phyloP scores from a whole-genome alignment of 1,284 basidiomycete genomes.

The Ceratobasidium sp. region DNA sequence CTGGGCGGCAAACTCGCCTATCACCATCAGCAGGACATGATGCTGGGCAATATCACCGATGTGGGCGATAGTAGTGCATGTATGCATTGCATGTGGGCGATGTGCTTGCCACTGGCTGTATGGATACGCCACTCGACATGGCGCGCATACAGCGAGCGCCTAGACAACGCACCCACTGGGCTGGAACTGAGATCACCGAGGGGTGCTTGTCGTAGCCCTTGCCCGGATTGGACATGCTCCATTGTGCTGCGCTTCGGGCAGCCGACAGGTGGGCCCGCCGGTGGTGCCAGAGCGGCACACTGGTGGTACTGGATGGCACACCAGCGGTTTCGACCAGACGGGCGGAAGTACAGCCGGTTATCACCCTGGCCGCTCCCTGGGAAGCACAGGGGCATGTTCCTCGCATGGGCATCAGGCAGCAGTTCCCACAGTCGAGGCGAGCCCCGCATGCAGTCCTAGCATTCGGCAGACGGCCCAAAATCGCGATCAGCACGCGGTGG shows the following conservation, averaged over 20 bases:
- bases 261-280: not conserved
- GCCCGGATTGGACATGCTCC: not conserved
- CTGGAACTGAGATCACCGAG: conserved; percentile 15
- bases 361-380: conserved; percentile 28
- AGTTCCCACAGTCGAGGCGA: conserved; percentile 40
- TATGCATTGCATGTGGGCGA: not conserved
- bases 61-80: not conserved
- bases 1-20: not conserved
- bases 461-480: conserved; percentile 12
- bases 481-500: not conserved
- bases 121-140: not conserved
- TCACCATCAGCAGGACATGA: not conserved
- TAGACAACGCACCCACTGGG: not conserved
- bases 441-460: conserved; percentile 25
- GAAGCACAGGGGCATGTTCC: conserved; percentile 14
- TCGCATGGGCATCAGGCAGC: conserved; percentile 8
- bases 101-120: not conserved
- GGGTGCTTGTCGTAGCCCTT: not conserved
- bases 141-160: not conserved
- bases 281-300: not conserved
- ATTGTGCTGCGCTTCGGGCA: no score
- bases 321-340: no score
- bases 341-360: conserved; percentile 19
- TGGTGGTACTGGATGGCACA: no score
- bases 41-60: not conserved